phyloP scores from a whole-genome alignment of 768 basidiomycete species.

The Boletus reticulatus region DNA sequence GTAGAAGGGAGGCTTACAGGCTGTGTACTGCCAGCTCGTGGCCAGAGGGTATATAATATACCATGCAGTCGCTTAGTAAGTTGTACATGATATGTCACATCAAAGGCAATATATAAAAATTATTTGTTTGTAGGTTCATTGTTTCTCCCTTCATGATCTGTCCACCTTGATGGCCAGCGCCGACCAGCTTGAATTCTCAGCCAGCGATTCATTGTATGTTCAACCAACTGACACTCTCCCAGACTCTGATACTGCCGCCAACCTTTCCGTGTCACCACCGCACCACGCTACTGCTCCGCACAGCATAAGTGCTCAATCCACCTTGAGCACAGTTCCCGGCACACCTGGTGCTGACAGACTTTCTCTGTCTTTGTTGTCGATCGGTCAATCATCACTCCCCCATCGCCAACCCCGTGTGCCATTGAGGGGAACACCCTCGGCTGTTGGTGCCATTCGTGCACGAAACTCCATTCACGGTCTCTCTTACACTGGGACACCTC shows the following conservation, averaged over 20 bases:
- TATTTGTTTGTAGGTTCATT: background rate
- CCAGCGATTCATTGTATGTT: background rate
- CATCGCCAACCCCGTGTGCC: background rate
- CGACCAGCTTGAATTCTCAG: background rate
- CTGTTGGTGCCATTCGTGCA: background rate
- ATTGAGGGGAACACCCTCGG: background rate
- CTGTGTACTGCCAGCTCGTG: background rate
- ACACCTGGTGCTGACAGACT: background rate
- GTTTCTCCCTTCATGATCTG: background rate
- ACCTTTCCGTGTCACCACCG: background rate
- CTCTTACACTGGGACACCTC: background rate
- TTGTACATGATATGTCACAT: no score
- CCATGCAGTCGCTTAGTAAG: no score
- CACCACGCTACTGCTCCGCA: background rate
- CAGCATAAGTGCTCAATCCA: background rate
- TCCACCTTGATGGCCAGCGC: background rate
- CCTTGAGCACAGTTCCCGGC: background rate
- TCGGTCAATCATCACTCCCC: background rate
- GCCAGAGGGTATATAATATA: no score
- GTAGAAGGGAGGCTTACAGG: background rate
- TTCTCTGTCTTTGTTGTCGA: background rate
- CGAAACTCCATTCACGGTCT: background rate
- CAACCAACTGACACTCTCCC: background rate
- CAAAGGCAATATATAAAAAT: background rate
- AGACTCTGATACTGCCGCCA: background rate